phyloP scores from a whole-genome alignment of 805 yeast species.

The Wickerhamomyces bovis region DNA sequence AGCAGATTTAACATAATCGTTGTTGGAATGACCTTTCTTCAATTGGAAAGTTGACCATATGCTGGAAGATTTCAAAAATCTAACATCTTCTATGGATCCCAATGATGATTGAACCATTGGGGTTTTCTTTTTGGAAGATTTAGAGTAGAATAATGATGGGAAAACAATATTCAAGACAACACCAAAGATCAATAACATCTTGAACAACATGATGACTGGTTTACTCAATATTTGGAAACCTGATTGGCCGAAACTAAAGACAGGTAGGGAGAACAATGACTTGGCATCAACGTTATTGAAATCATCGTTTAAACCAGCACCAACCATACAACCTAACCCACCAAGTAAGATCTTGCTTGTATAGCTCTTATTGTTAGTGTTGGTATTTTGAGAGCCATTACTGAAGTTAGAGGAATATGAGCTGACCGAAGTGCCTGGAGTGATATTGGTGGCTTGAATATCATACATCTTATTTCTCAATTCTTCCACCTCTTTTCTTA shows the following conservation, averaged over 20 bases:
- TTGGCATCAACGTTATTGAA: constrained; percentile 35
- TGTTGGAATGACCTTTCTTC: constrained; percentile 12
- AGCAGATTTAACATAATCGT: constrained; percentile 20
- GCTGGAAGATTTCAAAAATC: constrained; percentile 14
- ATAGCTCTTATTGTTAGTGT: constrained; percentile 6
- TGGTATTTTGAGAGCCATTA: constrained; percentile 3
- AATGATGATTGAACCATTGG: background rate
- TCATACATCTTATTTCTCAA: constrained; percentile 26
- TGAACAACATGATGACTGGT: constrained; percentile 24
- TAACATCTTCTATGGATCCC: constrained; percentile 16
- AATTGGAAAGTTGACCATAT: constrained; percentile 14
- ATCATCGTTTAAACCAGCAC: constrained; percentile 53
- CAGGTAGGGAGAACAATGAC: constrained; percentile 44
- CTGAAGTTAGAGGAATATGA: constrained; percentile 10
- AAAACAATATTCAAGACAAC: constrained; percentile 24
- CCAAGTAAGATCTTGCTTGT: constrained; percentile 51
- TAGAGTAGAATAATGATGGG: constrained; percentile 13
- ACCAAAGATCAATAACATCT: constrained; percentile 22
- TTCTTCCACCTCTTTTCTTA: constrained; percentile 42
- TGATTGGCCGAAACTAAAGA: constrained; percentile 27
- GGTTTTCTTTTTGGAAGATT: constrained; percentile 4
- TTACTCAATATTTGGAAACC: constrained; percentile 23
- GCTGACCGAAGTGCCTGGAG: constrained; percentile 17
- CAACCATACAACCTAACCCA: constrained; percentile 59
- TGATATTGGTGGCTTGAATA: constrained; percentile 8